Evolutionary conservation across 176 grass and related monocot genomes (phyloP), one percentile per base, ranked within the genome.

Genomic region (Alloteropsis semialata): DNA sequence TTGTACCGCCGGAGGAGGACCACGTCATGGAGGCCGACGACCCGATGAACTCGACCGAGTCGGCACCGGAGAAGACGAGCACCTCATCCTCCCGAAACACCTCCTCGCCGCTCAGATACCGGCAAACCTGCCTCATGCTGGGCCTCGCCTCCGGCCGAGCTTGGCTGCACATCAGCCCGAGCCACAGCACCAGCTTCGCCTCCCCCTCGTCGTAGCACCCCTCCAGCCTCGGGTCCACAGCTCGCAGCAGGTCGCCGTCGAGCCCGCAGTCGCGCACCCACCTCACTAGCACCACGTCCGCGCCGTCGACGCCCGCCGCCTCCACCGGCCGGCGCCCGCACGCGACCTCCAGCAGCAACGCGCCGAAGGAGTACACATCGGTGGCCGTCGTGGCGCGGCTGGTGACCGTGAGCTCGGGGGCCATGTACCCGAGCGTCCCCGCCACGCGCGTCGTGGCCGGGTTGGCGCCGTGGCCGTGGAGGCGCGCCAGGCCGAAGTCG

Each of bases 71-170:
- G 65, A 67, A 67, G 13, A 67, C 65, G 36, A 41, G 65, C 65
- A 5, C 65, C 65, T 34, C 36, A 7, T 67, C 65, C 36, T 67
- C 65, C 65, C 36, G 65, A 8, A 67, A 24, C 39, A 21, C 36
- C 21, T 67, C 65, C 65, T 67, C 65, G 36, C 65, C 65, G 65
- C 65, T 67, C 18, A 67, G 65, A 24, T 67, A 67, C 65, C 65
- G 65, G 65, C 65, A 67, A 11, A 67, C 65, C 65, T 67, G 36
- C 11, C 65, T 21, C 65, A 67, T 67, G 21, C 10, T 67, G 19
- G 65, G 65, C 36, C 65, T 67, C 10, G 65, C 36, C 65, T 67
- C 65, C 36, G 65, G 65, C 4, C 65, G 10, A 22, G 36, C 36
- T 36, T 67, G 65, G 36, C 65, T 67, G 36, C 65, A 67, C 65